These are phyloP conservation scores for Camellia lanceoleosa DNA, from an alignment of 148 eudicot genomes.

Conservation along the genomic window DNA sequence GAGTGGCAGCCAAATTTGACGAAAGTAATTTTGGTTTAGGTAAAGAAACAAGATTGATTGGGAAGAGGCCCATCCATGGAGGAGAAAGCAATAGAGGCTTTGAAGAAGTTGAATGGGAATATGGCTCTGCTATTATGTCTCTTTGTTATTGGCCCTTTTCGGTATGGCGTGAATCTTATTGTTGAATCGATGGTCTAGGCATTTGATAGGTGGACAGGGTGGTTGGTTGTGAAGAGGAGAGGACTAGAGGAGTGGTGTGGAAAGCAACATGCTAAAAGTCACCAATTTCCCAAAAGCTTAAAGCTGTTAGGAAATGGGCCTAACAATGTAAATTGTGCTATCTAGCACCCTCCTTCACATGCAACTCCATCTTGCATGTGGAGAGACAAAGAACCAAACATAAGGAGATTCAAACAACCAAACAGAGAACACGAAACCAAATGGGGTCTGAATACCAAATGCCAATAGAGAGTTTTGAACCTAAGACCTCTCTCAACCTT, in stretches of 20 bases:
- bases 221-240: not conserved
- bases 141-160: not conserved
- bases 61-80: not conserved
- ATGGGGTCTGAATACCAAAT: no score
- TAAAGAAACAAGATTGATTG: not conserved
- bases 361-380: no score
- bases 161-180: not conserved
- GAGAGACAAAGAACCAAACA: no score
- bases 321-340: no score
- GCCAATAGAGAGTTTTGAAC: no score
- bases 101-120: not conserved
- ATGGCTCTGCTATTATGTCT: not conserved
- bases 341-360: no score
- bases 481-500: no score
- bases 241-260: not conserved
- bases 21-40: not conserved
- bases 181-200: not conserved
- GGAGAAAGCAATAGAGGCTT: conserved; percentile 3
- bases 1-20: not conserved
- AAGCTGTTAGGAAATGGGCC: no score
- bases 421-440: no score
- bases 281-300: no score
- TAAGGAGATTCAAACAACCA: no score
- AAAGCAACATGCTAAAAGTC: not conserved
- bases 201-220: not conserved